Conservation (phyloP, 108 stramenopile genomes). For the Heterococcus sp. region DNA sequence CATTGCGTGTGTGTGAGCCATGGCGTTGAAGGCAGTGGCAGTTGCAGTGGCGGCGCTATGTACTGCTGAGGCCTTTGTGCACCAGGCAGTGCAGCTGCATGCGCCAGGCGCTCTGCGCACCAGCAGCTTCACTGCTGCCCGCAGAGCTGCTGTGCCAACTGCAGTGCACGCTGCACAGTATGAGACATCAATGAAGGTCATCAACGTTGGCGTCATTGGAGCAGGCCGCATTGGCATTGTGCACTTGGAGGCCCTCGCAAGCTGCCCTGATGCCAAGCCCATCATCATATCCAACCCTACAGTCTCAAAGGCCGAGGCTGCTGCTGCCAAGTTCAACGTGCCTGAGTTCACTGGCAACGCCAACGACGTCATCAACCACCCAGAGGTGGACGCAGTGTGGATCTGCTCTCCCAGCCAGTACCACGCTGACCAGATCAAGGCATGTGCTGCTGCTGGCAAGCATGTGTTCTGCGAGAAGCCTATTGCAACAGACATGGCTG, state of each 20-base stretch:
- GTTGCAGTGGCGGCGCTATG: too few relatives aligned
- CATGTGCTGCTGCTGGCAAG: conserved; percentile 30
- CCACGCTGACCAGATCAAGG: conserved; percentile 52
- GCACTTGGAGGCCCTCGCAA: conserved; percentile 44
- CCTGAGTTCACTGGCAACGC: conserved; percentile 28
- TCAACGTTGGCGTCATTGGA: conserved; percentile 36
- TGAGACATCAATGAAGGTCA: too few relatives aligned
- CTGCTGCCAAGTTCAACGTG: conserved; percentile 44
- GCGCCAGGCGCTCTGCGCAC: too few relatives aligned
- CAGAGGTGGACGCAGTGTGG: conserved; percentile 48
- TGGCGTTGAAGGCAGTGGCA: too few relatives aligned
- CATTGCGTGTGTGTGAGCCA: too few relatives aligned
- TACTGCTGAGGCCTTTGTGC: too few relatives aligned
- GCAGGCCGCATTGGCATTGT: conserved; percentile 46
- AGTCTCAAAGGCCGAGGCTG: conserved; percentile 34
- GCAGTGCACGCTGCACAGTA: too few relatives aligned
- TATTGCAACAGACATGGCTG: conserved; percentile 43
- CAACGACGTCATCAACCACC: conserved; percentile 36
- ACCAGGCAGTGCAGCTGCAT: too few relatives aligned
- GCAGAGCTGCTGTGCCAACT: too few relatives aligned
- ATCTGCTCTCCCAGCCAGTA: conserved; percentile 47
- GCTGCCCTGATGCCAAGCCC: conserved; percentile 39
- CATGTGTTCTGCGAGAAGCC: conserved; percentile 55
- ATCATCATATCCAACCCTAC: conserved; percentile 44
- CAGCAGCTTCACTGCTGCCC: too few relatives aligned